Conservation (phyloP, 163 green algal genomes). For the Chlorella variabilis region DNA sequence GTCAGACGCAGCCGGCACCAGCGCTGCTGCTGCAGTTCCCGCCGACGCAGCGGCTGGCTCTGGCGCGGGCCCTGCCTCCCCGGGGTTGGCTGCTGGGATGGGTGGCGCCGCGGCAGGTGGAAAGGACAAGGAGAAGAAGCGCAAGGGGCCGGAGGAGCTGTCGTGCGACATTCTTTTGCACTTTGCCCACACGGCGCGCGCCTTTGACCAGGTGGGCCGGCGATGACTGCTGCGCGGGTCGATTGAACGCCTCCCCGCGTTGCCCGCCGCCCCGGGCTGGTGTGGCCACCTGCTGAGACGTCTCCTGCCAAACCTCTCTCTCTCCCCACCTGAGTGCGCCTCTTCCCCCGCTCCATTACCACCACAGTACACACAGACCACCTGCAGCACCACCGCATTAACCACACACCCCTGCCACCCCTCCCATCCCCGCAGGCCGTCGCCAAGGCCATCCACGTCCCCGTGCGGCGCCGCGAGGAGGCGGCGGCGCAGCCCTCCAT, state of each 20-base stretch:
- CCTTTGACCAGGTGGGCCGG: slow-evolving; percentile 69
- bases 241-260: too few relatives aligned
- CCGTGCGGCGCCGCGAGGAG: slow-evolving; percentile 67
- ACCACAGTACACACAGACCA: neutral
- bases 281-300: neutral
- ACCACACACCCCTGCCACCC: neutral
- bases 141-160: slow-evolving; percentile 69
- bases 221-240: neutral
- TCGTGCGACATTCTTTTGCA: slow-evolving; percentile 75
- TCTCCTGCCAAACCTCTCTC: too few relatives aligned
- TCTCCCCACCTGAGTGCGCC: too few relatives aligned
- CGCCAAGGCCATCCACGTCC: slow-evolving; percentile 83
- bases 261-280: neutral
- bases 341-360: neutral
- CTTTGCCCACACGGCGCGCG: slow-evolving; percentile 67
- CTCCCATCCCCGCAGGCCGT: slow-evolving; percentile 55
- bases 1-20: slow-evolving; percentile 3
- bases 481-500: slow-evolving; percentile 35
- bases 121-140: slow-evolving; percentile 44
- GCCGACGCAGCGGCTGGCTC: neutral
- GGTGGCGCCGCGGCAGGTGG: neutral
- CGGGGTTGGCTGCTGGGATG: neutral
- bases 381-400: too few relatives aligned
- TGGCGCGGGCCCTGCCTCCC: neutral
- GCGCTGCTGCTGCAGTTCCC: neutral